phyloP scores from a whole-genome alignment of 495 filamentous ascomycete species.

The Aspergillus cavernicola region DNA sequence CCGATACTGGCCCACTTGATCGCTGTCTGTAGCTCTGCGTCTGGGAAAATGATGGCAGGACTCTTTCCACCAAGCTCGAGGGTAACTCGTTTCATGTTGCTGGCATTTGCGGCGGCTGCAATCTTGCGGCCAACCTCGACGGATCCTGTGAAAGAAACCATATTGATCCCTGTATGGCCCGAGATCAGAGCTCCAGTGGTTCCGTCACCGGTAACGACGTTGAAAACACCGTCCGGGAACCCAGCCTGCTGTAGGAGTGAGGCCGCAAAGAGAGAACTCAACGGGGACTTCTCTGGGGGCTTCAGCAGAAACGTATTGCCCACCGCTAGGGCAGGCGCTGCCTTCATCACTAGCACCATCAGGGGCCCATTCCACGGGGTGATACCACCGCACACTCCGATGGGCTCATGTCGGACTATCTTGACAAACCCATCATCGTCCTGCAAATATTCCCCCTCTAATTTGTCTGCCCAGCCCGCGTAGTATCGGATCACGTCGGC shows the following conservation, averaged over 20 bases:
- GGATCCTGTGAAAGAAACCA: not conserved
- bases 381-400: conserved; percentile 9
- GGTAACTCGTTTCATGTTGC: not conserved
- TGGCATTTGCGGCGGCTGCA: not conserved
- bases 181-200: not conserved
- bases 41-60: not conserved
- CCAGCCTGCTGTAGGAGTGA: not conserved
- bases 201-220: not conserved
- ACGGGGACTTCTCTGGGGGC: not conserved
- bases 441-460: conserved; percentile 16
- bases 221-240: not conserved
- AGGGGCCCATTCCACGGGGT: not conserved
- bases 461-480: conserved; percentile 19
- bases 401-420: conserved; percentile 17
- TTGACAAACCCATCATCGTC: conserved; percentile 24
- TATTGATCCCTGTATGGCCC: not conserved
- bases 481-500: conserved; percentile 18
- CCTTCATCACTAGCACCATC: not conserved
- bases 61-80: not conserved
- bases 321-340: not conserved
- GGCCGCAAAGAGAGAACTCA: not conserved
- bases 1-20: not conserved
- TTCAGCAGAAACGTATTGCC: not conserved
- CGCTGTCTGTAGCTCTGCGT: not conserved
- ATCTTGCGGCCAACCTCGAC: not conserved